phyloP scores from a whole-genome alignment of 225 moss, liverwort and hornwort genomes.

The Pseudoscleropodium purum region DNA sequence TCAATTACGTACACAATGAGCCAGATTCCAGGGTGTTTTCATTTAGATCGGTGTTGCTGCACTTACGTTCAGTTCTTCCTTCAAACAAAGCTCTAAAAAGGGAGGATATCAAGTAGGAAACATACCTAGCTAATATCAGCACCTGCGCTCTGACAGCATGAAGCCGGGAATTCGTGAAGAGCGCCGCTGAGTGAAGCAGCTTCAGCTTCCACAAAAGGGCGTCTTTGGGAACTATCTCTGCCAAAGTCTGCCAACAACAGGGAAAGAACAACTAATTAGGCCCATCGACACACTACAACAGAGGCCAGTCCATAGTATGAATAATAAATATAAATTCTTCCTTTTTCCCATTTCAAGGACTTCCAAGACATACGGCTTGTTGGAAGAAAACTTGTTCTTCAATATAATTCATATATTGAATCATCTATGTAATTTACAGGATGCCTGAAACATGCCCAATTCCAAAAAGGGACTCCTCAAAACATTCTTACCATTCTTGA shows the following conservation, averaged over 20 bases:
- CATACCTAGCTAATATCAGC: conserved; percentile 66
- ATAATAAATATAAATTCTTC: neutral
- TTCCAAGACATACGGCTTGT: neutral
- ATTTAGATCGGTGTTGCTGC: neutral
- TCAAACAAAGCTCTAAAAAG: neutral
- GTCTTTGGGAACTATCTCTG: conserved; percentile 65
- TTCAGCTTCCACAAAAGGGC: conserved; percentile 68
- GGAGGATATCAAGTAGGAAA: neutral
- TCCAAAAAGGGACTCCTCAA: neutral
- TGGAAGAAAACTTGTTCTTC: neutral
- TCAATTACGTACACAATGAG: neutral
- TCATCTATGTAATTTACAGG: neutral
- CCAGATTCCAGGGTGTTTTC: neutral
- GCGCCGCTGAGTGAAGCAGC: conserved; percentile 49
- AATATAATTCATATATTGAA: neutral
- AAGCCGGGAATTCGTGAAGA: conserved; percentile 66
- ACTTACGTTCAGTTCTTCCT: neutral
- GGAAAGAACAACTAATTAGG: neutral
- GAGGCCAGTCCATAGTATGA: neutral
- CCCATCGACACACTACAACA: neutral
- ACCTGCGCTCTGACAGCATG: conserved; percentile 56
- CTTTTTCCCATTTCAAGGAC: neutral
- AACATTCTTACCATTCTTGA: too few species aligned
- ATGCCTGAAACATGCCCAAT: neutral
- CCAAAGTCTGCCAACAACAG: conserved; percentile 9